Percentiles rank a stretch among this genome's conserved stretches.
phyloP scores from a whole-genome alignment of 1,139 yeast genomes.

The Taphrina populina region DNA sequence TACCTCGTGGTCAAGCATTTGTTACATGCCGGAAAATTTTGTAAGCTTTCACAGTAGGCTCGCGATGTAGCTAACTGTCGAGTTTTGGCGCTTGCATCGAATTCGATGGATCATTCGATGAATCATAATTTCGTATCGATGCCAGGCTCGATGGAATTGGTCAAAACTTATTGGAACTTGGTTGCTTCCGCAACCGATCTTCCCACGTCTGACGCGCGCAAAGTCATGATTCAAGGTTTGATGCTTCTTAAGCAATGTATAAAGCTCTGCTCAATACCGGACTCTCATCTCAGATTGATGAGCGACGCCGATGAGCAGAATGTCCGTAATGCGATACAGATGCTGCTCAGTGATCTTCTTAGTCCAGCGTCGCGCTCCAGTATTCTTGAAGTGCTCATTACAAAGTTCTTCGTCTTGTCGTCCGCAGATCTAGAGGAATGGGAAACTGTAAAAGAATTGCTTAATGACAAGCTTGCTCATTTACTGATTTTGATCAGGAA shows the following conservation, averaged over 20 bases:
- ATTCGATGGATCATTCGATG: constrained; percentile 22
- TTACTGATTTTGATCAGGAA: constrained; percentile 47
- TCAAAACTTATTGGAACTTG: constrained; percentile 59
- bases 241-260: constrained; percentile 64
- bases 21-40: constrained; percentile 30
- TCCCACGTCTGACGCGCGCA: constrained; percentile 68
- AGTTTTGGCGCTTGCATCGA: constrained; percentile 18
- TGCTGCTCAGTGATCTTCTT: constrained; percentile 58
- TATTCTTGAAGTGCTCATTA: constrained; percentile 64
- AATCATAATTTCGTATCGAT: constrained; percentile 59
- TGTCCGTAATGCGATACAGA: constrained; percentile 56
- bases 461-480: too few species aligned
- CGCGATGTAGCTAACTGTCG: neutral
- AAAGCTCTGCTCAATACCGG: constrained; percentile 49
- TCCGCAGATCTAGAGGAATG: constrained; percentile 78
- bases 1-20: constrained; percentile 59
- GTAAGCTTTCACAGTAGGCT: neutral
- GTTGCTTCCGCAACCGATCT: constrained; percentile 62
- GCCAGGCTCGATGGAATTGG: constrained; percentile 61
- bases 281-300: constrained; percentile 22
- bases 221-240: constrained; percentile 68
- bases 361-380: constrained; percentile 57
- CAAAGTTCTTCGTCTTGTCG: constrained; percentile 69
- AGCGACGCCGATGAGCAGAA: constrained; percentile 49
- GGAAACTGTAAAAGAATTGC: constrained; percentile 47